These are phyloP conservation scores for Jamesozyma rosinii DNA, from an alignment of 805 yeast species.

Conservation along the genomic window DNA sequence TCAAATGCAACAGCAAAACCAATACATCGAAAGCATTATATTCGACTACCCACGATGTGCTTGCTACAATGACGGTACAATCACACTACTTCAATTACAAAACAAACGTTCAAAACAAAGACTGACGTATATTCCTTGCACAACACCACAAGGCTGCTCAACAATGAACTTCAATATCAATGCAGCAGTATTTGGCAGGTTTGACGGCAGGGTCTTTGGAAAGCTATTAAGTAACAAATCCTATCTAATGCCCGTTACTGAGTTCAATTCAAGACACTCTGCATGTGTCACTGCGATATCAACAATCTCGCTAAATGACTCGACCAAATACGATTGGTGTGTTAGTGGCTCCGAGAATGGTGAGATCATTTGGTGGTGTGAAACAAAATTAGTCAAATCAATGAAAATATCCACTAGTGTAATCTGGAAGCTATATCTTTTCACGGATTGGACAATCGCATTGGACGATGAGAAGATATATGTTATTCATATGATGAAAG, in stretches of 20 bases:
- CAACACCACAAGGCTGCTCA: constrained; percentile 32
- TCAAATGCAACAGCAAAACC: constrained; percentile 4
- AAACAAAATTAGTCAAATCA: constrained; percentile 14
- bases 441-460: constrained; percentile 19
- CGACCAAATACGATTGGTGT: constrained; percentile 18
- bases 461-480: constrained; percentile 20
- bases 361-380: constrained; percentile 30
- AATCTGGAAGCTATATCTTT: constrained; percentile 17
- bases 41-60: constrained; percentile 31
- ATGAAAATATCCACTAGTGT: constrained; percentile 16
- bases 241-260: constrained; percentile 27
- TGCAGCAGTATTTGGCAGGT: constrained; percentile 31
- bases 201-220: constrained; percentile 30
- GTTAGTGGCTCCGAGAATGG: constrained; percentile 30
- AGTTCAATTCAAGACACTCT: constrained; percentile 23
- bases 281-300: constrained; percentile 28
- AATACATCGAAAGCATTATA: constrained; percentile 17
- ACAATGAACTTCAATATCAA: constrained; percentile 29
- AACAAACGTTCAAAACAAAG: constrained; percentile 20
- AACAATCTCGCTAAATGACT: constrained; percentile 17
- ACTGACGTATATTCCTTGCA: constrained; percentile 30
- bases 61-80: constrained; percentile 30
- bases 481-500: constrained; percentile 19
- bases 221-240: constrained; percentile 29
- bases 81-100: constrained; percentile 27